Evolutionary conservation across 2,329 filamentous ascomycete genomes (phyloP).

Genomic region (Cryphonectria japonica): DNA sequence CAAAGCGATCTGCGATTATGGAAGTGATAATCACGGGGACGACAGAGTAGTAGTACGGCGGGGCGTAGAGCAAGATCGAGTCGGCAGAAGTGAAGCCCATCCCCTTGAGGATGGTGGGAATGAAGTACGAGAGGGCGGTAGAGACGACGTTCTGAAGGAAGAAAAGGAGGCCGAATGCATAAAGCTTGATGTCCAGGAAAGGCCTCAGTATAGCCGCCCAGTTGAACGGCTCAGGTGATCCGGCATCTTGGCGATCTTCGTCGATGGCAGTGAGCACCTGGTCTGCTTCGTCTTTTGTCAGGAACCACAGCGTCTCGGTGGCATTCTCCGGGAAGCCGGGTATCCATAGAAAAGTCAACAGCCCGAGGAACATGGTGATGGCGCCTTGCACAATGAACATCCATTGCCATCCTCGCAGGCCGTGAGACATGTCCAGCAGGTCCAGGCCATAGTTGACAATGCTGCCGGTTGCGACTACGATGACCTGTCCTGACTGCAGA

Average conservation of each 20-base stretch:
- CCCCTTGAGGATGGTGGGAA: constrained; percentile 63
- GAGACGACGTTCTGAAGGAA: constrained; percentile 70
- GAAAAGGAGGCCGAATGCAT: constrained; percentile 67
- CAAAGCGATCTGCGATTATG: constrained; percentile 62
- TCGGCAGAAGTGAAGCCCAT: constrained; percentile 57
- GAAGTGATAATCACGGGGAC: constrained; percentile 67
- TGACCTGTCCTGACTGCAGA: constrained; percentile 66
- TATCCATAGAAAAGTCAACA: constrained; percentile 71
- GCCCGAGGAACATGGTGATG: constrained; percentile 61
- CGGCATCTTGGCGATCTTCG: constrained; percentile 62
- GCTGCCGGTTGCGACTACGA: constrained; percentile 66
- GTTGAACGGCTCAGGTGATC: constrained; percentile 56
- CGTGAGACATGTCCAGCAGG: constrained; percentile 58
- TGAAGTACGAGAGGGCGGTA: constrained; percentile 67
- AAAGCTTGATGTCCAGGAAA: constrained; percentile 64
- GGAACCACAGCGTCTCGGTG: constrained; percentile 59
- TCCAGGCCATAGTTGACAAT: constrained; percentile 74
- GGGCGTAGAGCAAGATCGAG: constrained; percentile 65
- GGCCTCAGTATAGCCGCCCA: constrained; percentile 59
- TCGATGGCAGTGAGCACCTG: constrained; percentile 62
- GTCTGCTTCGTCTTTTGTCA: constrained; percentile 58
- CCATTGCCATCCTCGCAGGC: constrained; percentile 67
- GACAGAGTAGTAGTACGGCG: constrained; percentile 70
- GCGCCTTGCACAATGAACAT: constrained; percentile 71
- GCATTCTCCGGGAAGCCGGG: constrained; percentile 69